Conservation (phyloP, 2,329 filamentous ascomycete species). For the Paecilomyces variotii region DNA sequence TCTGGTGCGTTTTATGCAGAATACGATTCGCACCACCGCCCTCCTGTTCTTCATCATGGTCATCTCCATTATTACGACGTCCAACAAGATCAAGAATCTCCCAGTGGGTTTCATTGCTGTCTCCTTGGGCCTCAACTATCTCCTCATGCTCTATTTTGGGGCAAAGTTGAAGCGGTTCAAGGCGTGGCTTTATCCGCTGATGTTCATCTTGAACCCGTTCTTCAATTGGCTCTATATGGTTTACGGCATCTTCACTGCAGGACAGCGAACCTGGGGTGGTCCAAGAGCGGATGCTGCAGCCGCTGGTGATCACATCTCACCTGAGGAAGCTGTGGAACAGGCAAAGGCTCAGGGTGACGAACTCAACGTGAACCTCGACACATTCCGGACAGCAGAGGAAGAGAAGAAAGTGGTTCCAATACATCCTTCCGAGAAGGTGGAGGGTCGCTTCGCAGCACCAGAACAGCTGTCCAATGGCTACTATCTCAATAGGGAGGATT, state of each 20-base stretch:
- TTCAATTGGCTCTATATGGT: constrained; percentile 99
- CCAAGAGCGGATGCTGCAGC: constrained; percentile 81
- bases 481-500: constrained; percentile 63
- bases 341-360: constrained; percentile 76
- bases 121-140: constrained; percentile 86
- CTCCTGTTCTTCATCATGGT: constrained; percentile 92
- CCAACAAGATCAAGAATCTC: constrained; percentile 66
- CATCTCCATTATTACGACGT: constrained; percentile 76
- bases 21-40: constrained; percentile 90
- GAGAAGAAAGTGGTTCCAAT: constrained; percentile 51
- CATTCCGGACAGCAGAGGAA: constrained; percentile 51
- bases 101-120: constrained; percentile 91
- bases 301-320: constrained; percentile 67
- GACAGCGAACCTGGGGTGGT: constrained; percentile 91
- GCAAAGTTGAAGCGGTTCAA: constrained; percentile 81
- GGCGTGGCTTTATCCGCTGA: constrained; percentile 87
- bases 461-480: constrained; percentile 59
- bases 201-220: constrained; percentile 93
- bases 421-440: constrained; percentile 64
- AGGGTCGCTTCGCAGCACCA: constrained; percentile 70
- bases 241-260: constrained; percentile 90
- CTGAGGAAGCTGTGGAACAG: constrained; percentile 74
- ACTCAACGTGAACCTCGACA: constrained; percentile 80
- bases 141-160: constrained; percentile 94
- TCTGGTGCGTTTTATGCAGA: constrained; percentile 84